Conservation (phyloP, 208 protist genomes). For the Naegleria fowleri region DNA sequence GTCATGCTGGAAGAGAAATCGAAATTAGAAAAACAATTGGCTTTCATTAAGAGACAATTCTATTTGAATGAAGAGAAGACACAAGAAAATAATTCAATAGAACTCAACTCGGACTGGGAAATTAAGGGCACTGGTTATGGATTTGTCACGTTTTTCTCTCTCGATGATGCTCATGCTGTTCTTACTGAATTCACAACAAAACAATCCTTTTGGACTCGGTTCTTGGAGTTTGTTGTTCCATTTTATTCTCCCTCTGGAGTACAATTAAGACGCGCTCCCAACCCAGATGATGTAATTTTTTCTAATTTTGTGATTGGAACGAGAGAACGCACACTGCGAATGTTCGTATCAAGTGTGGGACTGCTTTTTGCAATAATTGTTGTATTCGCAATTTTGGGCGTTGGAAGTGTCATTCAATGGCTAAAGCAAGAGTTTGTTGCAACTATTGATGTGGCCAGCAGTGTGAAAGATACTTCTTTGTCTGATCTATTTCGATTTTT, state of each 20-base stretch:
- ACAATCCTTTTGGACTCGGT: neutral
- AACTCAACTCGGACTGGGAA: neutral
- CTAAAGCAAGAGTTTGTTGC: neutral
- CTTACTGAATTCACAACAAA: neutral
- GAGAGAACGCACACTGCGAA: neutral
- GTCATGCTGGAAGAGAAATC: neutral
- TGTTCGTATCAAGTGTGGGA: neutral
- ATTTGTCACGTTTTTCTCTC: constrained; percentile 4
- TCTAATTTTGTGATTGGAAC: neutral
- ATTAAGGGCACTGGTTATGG: neutral
- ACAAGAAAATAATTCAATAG: too few species aligned
- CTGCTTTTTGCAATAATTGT: neutral
- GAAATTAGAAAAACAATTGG: neutral
- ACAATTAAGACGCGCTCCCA: neutral
- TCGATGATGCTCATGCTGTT: neutral
- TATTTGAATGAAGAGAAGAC: neutral
- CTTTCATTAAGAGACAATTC: neutral
- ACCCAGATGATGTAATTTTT: neutral
- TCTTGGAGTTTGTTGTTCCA: neutral
- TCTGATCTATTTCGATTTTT: neutral
- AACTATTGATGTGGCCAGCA: neutral
- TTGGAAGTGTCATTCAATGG: neutral
- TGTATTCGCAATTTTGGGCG: neutral
- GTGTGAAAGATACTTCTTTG: neutral
- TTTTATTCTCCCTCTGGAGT: neutral